Base-by-base conservation (phyloP, 768 basidiomycete species). In the Leccinum olivaceopallidum region DNA sequence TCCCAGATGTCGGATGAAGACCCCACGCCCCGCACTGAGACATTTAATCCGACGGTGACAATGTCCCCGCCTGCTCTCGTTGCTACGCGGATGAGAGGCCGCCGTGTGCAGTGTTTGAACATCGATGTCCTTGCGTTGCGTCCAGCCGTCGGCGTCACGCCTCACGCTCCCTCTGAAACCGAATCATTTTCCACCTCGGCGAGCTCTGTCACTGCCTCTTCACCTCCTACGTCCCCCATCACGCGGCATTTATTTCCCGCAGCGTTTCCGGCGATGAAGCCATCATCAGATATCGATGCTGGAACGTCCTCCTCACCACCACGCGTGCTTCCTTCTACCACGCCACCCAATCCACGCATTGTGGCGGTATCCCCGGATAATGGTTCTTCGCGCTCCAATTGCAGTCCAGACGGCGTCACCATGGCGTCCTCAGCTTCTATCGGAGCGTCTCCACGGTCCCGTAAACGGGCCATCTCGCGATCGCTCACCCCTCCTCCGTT, bases 401-500 rank as follows among this genome's bases (percentile, higher is more conserved):
- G 42, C 42, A n/a, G 42, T 44, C 42, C n/a, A 14, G 42, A n/a
- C 9, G 9, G 42, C 9, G 42, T 44, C 42, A 10, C 42, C n/a
- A n/a, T 44, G 42, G n/a, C 48, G 2, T n/a, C 37, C 9, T 55
- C 57, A 5, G 22, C 61, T 4, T 39, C 61, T 1, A 59, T 60
- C 53, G 59, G 49, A 8, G 6, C 39, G 28, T 70, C 67, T 5
- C 70, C 68, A 10, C 66, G 60, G 51, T 60, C 58, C 26, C 67
- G 65, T n/a, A 64, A 65, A 42, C 65, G 69, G 54, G 61, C 64
- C 6, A 52, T 68, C 12, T 71, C 72, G 24, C 72, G 72, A 28
- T 65, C 69, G 9, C 37, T 62, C 44, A 71, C 66, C 4, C 65
- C 72, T 1, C 72, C 72, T 9, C 68, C 72, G 28, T 54, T 65